These are phyloP conservation scores for Fagopyrum homotropicum DNA, from an alignment of 148 eudicot genomes.

Conservation along the genomic window DNA sequence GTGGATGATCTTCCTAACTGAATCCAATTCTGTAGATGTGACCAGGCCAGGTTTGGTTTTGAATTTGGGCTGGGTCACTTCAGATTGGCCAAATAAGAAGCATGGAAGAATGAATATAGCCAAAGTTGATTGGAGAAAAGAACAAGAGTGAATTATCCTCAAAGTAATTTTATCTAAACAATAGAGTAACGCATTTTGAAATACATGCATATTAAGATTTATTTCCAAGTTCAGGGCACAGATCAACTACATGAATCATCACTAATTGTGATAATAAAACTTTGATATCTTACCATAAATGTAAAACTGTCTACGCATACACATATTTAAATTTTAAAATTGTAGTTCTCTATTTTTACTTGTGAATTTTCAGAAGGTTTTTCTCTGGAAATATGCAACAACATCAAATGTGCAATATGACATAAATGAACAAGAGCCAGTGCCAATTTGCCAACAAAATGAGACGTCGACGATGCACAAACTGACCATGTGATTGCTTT, in stretches of 20 bases:
- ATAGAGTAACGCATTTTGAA: background rate
- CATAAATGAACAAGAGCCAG: background rate
- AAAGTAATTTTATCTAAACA: no score
- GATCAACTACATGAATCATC: background rate
- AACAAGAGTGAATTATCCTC: no score
- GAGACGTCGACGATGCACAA: no score
- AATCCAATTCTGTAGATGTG: no score
- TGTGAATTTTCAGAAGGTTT: background rate
- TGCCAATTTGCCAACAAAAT: no score
- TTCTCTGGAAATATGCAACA: background rate
- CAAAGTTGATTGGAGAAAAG: background rate
- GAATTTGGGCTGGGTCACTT: no score
- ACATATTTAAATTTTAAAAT: background rate
- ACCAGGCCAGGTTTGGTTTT: no score
- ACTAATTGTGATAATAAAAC: background rate
- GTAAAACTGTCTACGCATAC: background rate
- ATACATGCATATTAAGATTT: background rate
- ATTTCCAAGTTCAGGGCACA: background rate
- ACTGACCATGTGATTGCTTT: no score
- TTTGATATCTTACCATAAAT: background rate
- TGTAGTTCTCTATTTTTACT: background rate
- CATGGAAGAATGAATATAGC: background rate
- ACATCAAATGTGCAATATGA: background rate
- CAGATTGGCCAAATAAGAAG: no score
- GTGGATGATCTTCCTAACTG: no score